Conservation (phyloP, 208 protist genomes). For the Trypanosoma mega region DNA sequence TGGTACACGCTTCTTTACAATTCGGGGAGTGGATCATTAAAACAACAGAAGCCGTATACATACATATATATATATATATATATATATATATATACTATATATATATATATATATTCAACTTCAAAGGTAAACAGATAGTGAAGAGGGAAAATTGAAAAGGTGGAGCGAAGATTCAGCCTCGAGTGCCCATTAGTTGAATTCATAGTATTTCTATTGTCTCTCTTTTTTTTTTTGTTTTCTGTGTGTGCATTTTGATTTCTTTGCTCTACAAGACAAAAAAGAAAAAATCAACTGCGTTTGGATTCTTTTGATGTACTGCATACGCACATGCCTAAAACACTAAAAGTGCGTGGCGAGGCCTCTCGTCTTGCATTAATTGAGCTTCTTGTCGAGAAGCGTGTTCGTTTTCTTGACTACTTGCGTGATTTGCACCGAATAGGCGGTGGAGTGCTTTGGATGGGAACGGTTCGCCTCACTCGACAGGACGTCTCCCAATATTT, state of each 20-base stretch:
- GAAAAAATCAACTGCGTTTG: not conserved
- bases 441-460: constrained; percentile 78
- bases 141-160: no score
- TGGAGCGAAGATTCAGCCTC: no score
- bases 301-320: not conserved
- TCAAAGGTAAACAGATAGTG: no score
- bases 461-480: constrained; percentile 46
- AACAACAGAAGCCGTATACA: no score
- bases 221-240: constrained; percentile 2
- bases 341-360: constrained; percentile 53
- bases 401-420: constrained; percentile 69
- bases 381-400: constrained; percentile 65
- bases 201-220: no score
- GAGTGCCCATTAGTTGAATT: no score
- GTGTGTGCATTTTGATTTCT: constrained; percentile 1
- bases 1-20: no score
- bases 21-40: no score
- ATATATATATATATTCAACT: no score
- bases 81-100: no score
- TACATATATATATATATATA: no score
- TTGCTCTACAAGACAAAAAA: not conserved
- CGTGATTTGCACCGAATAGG: constrained; percentile 45
- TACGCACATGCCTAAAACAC: constrained; percentile 39
- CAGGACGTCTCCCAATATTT: constrained; percentile 25
- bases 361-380: constrained; percentile 55